A percentile compares a stretch with the other conserved stretches of the same genome.
Evolutionary conservation across 805 yeast genomes (phyloP).

Genomic region (Lachancea meyersii): DNA sequence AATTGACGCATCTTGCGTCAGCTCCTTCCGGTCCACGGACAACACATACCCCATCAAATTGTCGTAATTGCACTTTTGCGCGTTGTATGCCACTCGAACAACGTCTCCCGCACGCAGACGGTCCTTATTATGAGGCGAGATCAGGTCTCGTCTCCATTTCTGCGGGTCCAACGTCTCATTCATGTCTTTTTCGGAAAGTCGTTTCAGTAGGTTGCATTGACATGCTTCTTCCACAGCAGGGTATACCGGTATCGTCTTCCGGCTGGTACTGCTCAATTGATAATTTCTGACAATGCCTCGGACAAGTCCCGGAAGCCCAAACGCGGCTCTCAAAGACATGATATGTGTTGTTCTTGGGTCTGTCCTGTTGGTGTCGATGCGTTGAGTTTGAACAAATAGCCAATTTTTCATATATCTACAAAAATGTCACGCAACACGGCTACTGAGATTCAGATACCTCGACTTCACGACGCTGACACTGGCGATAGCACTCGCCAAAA

Average conservation of each 20-base stretch:
- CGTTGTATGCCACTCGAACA: constrained; percentile 64
- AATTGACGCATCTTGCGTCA: constrained; percentile 58
- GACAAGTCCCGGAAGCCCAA: background rate
- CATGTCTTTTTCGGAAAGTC: constrained; percentile 38
- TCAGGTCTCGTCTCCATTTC: constrained; percentile 56
- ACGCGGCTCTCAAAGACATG: background rate
- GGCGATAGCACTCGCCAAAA: background rate
- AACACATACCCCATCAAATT: constrained; percentile 73
- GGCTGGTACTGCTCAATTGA: constrained; percentile 16
- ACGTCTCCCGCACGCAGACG: constrained; percentile 75
- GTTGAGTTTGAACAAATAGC: background rate
- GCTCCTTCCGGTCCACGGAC: constrained; percentile 63
- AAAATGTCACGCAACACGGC: too few species aligned
- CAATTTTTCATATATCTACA: background rate
- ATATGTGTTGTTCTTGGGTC: background rate
- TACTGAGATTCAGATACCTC: background rate
- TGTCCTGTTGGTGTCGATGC: background rate
- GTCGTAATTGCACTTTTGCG: constrained; percentile 47
- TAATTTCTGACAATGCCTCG: constrained; percentile 10
- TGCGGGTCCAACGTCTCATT: constrained; percentile 60
- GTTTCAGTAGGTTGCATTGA: constrained; percentile 41
- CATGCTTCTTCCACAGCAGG: constrained; percentile 23
- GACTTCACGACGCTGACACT: background rate
- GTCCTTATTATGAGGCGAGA: constrained; percentile 42
- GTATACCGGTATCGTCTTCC: constrained; percentile 28